Base-by-base conservation (phyloP, 2,329 filamentous ascomycete species). In the Aphanocladium album region DNA sequence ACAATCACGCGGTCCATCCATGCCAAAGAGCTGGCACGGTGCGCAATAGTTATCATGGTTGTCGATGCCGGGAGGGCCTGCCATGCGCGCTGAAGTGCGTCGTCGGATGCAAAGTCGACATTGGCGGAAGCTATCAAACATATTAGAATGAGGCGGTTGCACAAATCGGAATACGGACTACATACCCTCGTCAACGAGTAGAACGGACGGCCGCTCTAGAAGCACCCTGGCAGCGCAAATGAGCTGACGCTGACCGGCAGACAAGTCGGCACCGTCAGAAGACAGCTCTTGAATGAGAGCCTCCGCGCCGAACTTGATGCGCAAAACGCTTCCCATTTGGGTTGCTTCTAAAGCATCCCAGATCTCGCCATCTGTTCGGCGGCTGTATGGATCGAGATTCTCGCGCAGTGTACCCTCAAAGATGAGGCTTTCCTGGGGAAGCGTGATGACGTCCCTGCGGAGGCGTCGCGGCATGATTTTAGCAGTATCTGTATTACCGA, bases 1-100 rank as follows among this genome's bases (percentile, higher is more conserved):
- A 61, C 53, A 5, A 61, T 37, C 19, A 61, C 30, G 11, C 60
- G 60, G 21, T 61, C 60, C 53, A 61, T 61, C 52, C 53, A 61
- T 2, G 60, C 54, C 11, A 61, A 37, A 27, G 60, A 52, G 49
- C 60, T 61, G 21, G 60, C 46, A 2, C 47, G 53, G 17, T 61
- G 60, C 25, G 60, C 47, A 14, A 57, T 61, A 1, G 30, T 47
- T 5, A 61, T 57, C 7, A 61, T 23, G 12, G 60, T 61, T 17
- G 53, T 57, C 3, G 17, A 19, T 6, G 53, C 30, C 8, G 52
- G 60, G 1, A 61, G 53, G 3, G 53, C 53, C 14, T 57, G 52
- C 60, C 60, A 61, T 6, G 60, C 60, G 16, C 47, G 60, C 30
- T 61, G 52, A n/a, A 61, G 30, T 2, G 60, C 60, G 8, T 61